Evolutionary conservation across 2,329 filamentous ascomycete genomes (phyloP).

Genomic region (Grosmannia penicillata): DNA sequence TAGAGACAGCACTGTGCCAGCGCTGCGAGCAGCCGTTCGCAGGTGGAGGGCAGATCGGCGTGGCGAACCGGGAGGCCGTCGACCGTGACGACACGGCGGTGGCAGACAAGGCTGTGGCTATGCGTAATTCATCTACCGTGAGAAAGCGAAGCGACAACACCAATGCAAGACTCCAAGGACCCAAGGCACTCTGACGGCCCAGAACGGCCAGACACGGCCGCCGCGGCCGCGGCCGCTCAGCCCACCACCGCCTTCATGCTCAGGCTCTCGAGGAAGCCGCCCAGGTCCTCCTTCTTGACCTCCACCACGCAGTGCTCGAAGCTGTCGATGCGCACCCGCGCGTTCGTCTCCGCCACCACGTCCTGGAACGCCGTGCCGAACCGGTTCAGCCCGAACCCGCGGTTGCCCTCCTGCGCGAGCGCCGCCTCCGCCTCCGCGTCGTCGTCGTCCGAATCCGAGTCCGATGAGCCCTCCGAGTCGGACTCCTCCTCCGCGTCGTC

Average conservation of each 20-base stretch:
- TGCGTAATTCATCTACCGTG: too few species aligned
- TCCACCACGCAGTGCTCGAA: conserved; percentile 97
- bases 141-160: too few species aligned
- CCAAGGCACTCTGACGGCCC: too few species aligned
- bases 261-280: conserved; percentile 77
- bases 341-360: conserved; percentile 81
- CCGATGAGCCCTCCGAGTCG: conserved; percentile 23
- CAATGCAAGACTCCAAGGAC: too few species aligned
- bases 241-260: conserved; percentile 80
- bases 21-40: too few species aligned
- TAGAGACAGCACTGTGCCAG: too few species aligned
- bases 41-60: too few species aligned
- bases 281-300: conserved; percentile 89
- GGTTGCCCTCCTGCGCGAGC: background rate
- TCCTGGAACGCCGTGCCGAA: conserved; percentile 95
- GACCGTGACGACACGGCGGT: too few species aligned
- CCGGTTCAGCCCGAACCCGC: conserved; percentile 63
- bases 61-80: too few species aligned
- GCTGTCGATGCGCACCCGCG: conserved; percentile 80
- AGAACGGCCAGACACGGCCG: too few species aligned
- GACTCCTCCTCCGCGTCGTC: conserved; percentile 11
- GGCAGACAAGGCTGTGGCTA: too few species aligned
- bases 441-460: conserved; percentile 29
- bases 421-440: conserved; percentile 34
- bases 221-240: too few species aligned